Percentiles rank a stretch among this genome's conserved stretches.
Conservation (phyloP, 345 rosid genomes). For the Heritiera littoralis region DNA sequence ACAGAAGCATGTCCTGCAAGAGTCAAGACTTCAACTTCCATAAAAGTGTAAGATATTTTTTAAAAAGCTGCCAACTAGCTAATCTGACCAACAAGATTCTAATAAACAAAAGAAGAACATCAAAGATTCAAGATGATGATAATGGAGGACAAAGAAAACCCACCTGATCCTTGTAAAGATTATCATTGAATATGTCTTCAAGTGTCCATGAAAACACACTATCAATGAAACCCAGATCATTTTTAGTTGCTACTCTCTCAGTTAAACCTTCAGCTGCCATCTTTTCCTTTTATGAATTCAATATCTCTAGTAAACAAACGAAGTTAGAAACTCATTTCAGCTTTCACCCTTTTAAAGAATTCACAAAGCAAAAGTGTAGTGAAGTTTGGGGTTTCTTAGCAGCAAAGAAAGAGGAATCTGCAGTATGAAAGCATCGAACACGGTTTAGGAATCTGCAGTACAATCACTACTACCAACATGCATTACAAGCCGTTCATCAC, state of each 20-base stretch:
- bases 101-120: not conserved
- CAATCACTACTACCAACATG: not conserved
- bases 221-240: constrained; percentile 15
- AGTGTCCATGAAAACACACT: constrained; percentile 41
- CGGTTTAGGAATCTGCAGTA: not conserved
- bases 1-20: no score
- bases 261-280: not conserved
- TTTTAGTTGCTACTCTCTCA: not conserved
- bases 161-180: constrained; percentile 39
- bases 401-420: not conserved
- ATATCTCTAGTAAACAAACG: not conserved
- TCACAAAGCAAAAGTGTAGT: not conserved
- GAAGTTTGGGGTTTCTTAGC: constrained; percentile 7
- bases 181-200: constrained; percentile 33
- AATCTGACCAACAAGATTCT: no score
- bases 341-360: not conserved
- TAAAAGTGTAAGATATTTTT: not conserved
- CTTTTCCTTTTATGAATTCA: not conserved
- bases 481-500: not conserved
- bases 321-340: not conserved
- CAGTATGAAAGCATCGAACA: not conserved
- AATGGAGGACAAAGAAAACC: not conserved
- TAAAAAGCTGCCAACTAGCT: not conserved
- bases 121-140: not conserved
- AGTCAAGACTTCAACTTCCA: not conserved